Conservation (phyloP, 176 grass and related monocot species). For the Carex scoparia region DNA sequence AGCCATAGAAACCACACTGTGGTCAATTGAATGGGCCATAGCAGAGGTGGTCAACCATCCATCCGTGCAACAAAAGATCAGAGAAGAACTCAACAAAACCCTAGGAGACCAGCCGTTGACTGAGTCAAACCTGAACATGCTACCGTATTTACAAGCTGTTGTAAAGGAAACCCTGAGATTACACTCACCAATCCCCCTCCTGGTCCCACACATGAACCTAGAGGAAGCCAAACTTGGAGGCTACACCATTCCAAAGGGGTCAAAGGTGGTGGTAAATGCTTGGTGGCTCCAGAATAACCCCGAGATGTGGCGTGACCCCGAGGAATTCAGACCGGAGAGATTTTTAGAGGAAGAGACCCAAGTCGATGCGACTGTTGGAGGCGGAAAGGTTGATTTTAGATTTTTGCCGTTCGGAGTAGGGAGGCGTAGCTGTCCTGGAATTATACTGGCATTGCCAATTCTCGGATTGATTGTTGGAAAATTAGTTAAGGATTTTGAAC, state of each 20-base stretch:
- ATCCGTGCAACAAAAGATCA: conserved; percentile 21
- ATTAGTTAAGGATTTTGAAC: conserved; percentile 26
- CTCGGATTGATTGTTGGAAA: conserved; percentile 23
- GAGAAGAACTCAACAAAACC: conserved; percentile 21
- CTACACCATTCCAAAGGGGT: conserved; percentile 26
- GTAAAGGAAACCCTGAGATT: conserved; percentile 36
- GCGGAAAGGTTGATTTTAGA: conserved; percentile 29
- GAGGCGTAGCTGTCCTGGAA: conserved; percentile 29
- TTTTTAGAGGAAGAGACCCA: conserved; percentile 28
- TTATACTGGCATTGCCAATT: conserved; percentile 37
- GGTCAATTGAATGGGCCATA: conserved; percentile 36
- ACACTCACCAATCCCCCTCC: conserved; percentile 30
- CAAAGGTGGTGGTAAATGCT: conserved; percentile 31
- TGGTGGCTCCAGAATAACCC: conserved; percentile 38
- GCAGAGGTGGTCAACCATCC: conserved; percentile 36
- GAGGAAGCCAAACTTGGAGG: conserved; percentile 33
- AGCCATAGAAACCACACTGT: conserved; percentile 35
- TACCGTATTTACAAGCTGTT: conserved; percentile 32
- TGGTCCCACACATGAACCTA: conserved; percentile 37
- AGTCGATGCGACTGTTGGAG: conserved; percentile 18
- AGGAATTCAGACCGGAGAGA: conserved; percentile 30
- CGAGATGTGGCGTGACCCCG: conserved; percentile 17
- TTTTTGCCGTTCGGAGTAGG: conserved; percentile 33
- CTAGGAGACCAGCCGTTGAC: conserved; percentile 23
- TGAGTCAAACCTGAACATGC: conserved; percentile 19